These are phyloP conservation scores for Phyllosticta citribraziliensis DNA, from an alignment of 2,329 filamentous ascomycete genomes.

Conservation along the genomic window DNA sequence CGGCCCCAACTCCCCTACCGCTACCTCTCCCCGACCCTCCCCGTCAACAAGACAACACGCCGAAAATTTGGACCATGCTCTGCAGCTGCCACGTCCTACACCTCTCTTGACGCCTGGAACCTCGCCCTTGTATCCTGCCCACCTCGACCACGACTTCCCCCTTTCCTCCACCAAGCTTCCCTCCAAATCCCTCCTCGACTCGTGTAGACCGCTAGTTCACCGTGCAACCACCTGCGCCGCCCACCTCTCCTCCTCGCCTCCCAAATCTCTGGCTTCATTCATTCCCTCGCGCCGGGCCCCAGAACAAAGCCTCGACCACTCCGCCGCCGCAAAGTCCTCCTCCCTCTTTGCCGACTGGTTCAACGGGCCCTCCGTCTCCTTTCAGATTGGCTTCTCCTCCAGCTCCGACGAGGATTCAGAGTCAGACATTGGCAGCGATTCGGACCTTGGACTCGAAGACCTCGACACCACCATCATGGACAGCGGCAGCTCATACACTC, in stretches of 20 bases:
- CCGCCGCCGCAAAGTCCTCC: conserved; percentile 12
- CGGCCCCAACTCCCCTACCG: conserved; percentile 1
- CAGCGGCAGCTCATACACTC: neutral
- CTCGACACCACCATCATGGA: conserved; percentile 10
- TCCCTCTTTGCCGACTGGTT: conserved; percentile 40
- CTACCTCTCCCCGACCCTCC: neutral
- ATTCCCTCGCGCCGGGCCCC: conserved; percentile 22
- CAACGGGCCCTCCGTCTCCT: conserved; percentile 41
- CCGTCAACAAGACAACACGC: neutral
- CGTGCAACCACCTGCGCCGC: conserved; percentile 19
- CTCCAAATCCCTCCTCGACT: conserved; percentile 28
- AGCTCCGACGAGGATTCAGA: conserved; percentile 12
- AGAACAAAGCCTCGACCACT: neutral
- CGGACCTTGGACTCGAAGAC: conserved; percentile 16
- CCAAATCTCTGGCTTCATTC: conserved; percentile 30
- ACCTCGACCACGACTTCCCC: conserved; percentile 18
- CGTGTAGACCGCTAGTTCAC: conserved; percentile 25
- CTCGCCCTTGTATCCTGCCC: conserved; percentile 10
- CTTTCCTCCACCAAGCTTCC: conserved; percentile 21
- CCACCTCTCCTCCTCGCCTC: conserved; percentile 26
- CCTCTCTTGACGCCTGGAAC: conserved; percentile 2
- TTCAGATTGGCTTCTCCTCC: conserved; percentile 32
- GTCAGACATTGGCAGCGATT: conserved; percentile 20
- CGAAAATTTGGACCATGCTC: conserved; percentile 5
- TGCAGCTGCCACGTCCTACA: conserved; percentile 12